Evolutionary conservation across 2,329 filamentous ascomycete genomes (phyloP), one percentile per base, ranked within the genome.

Genomic region (Nigrospora oryzae): DNA sequence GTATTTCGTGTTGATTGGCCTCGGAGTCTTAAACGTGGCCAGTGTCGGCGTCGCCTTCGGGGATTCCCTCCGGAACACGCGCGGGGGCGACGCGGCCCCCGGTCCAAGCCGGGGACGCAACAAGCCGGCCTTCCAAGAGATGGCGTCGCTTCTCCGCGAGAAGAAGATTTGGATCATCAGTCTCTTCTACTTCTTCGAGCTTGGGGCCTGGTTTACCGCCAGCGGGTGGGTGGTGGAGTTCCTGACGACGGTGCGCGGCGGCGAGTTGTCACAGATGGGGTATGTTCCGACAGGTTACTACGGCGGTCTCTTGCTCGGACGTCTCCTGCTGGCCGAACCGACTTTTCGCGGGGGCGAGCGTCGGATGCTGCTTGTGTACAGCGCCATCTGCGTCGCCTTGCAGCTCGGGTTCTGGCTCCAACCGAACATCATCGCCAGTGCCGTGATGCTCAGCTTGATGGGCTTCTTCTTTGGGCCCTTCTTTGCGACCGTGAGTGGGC

Each of bases 211-310:
- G 1, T 69, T 80, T 2, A 83, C 79, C 0, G 73, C 77, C 0
- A 59, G 64, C 47, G 79, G 81, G 1, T 84, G 79, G 81, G 73
- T 83, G 0, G 79, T 84, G 2, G 77, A 83, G 50, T 84, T 79
- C 45, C 67, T 84, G 3, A 74, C 83, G 7, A 68, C 70, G 3
- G 75, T 78, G n/a, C 74, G 80, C 0, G 63, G 73, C 3, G 79
- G 79, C 1, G 63, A 75, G 2, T 61, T 84, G 0, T 65, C 73
- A 0, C 64, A 73, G 15, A 75, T 81, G 59, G 80, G 79, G 0
- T 84, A 83, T 42, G 73, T 84, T 0, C 74, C 79, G 0, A 74
- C 79, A 0, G 79, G 78, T 3, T 77, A 76, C 51, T 79, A 71
- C 39, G 79, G 76, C 3, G 80, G 80, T 0, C 65, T 67, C 0